Conservation (phyloP, 495 filamentous ascomycete genomes). For the Hypoxylon intermedium region DNA sequence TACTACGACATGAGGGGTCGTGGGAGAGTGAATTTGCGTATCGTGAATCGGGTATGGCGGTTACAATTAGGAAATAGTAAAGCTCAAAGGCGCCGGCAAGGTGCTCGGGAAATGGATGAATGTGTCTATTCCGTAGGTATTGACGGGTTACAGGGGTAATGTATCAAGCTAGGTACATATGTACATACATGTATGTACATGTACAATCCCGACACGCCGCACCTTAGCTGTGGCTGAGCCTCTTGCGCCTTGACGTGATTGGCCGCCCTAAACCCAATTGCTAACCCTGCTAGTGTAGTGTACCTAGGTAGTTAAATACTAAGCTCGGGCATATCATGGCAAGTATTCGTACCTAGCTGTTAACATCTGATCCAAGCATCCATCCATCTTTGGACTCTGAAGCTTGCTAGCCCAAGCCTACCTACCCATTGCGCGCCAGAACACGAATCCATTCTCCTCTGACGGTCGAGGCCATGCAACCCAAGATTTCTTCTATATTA, state of each 20-base stretch:
- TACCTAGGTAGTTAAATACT: not conserved
- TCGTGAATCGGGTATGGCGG: not conserved
- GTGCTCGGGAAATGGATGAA: not conserved
- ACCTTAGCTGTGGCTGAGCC: constrained; percentile 17
- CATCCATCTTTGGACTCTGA: not conserved
- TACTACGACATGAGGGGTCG: constrained; percentile 14
- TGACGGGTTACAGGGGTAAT: too few species aligned
- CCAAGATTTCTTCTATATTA: constrained; percentile 7
- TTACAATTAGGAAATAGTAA: not conserved
- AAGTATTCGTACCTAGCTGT: constrained; percentile 1
- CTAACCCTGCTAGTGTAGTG: not conserved
- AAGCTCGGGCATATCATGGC: constrained; percentile 16
- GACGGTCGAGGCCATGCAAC: constrained; percentile 23
- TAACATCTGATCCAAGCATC: constrained; percentile 23
- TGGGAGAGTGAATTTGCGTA: not conserved
- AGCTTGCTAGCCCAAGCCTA: constrained; percentile 16
- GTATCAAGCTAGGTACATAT: too few species aligned
- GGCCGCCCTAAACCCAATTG: constrained; percentile 5
- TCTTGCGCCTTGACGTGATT: not conserved
- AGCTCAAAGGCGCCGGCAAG: not conserved
- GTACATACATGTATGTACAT: too few species aligned
- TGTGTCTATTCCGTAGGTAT: too few species aligned
- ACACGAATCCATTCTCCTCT: constrained; percentile 13
- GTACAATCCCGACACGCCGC: too few species aligned
- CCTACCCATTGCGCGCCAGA: constrained; percentile 25